A percentile compares a stretch with the other conserved stretches of the same genome.
phyloP scores from a whole-genome alignment of 768 basidiomycete species.

The Mycena filopes region DNA sequence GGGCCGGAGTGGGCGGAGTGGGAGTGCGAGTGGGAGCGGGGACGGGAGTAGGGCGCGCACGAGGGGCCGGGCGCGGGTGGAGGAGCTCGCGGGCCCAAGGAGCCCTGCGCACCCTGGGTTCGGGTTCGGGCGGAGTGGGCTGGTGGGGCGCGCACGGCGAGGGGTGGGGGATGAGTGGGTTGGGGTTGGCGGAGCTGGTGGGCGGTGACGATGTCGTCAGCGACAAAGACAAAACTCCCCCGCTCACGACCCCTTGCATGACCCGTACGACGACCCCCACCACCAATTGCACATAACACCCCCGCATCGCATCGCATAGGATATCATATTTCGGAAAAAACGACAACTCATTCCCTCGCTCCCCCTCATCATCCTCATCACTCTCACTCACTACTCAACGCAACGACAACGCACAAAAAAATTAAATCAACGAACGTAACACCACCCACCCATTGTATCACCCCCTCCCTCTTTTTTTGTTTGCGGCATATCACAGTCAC shows the following conservation, averaged over 20 bases:
- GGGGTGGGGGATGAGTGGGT: slow-evolving; percentile 10
- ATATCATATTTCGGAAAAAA: not conserved
- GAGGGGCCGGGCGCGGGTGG: slow-evolving; percentile 65
- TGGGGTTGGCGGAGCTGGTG: no score
- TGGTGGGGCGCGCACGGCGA: slow-evolving; percentile 55
- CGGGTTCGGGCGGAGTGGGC: slow-evolving; percentile 73
- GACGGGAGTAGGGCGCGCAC: slow-evolving; percentile 45
- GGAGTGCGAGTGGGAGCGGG: slow-evolving; percentile 34
- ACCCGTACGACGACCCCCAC: not conserved
- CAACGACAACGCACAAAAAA: not conserved
- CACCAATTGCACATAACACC: not conserved
- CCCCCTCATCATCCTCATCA: not conserved
- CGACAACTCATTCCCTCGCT: not conserved
- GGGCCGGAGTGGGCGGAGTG: no score
- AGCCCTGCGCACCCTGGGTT: slow-evolving; percentile 67
- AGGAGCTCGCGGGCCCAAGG: slow-evolving; percentile 61
- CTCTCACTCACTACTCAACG: not conserved
- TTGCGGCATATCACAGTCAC: not conserved
- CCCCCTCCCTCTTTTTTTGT: not conserved
- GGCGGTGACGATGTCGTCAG: not conserved
- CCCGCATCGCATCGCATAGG: not conserved
- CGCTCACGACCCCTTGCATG: not conserved
- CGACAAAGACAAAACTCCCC: not conserved
- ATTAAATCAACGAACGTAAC: slow-evolving; percentile 9
- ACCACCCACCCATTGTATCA: slow-evolving; percentile 2